Base-by-base conservation (phyloP, 352 stramenopile species). In the Pythium rhizo-oryzae region DNA sequence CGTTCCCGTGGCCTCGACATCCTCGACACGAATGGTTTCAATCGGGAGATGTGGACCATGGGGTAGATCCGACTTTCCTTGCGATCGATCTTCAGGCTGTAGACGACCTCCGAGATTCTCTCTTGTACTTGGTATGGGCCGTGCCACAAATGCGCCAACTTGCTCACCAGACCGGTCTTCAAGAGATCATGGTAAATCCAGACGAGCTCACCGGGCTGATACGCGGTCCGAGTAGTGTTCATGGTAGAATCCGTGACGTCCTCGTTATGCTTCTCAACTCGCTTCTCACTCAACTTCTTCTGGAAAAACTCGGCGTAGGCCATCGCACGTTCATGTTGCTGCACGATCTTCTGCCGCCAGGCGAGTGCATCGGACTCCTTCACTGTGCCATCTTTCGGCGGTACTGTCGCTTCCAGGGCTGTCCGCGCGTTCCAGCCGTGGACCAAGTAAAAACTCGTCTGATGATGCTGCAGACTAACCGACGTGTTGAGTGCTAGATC, bases 141-240 rank as follows among this genome's bases (percentile, higher is more conserved):
- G n/a, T 69, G 62, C 62, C 62, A 69, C 0, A 69, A 33, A 19
- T 69, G 62, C 9, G 62, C n/a, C 1, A 69, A 53, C 44, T 62
- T 70, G 3, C 63, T 33, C 16, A 43, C 49, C 0, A 65, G 46
- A 0, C 63, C 55, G n/a, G 23, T 37, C 62, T 70, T 70, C 1
- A 70, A 54, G 13, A 70, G 12, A 16, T 28, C 33, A 25, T 70
- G 47, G 33, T 70, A 70, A 0, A 70, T 28, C 56, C 63, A 70
- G 13, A 70, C 62, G 23, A 51, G 47, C 23, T 64, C 54, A 8
- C 63, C 55, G 6, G 30, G 8, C 2, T 28, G 13, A 47, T 70
- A 70, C 43, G 21, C 44, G 4, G 63, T 70, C 0, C 37, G 25
- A 7, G 37, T 50, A 15, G 35, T 65, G 21, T 4, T 16, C 21